These are phyloP conservation scores for Oldenlandia corymbosa DNA, from an alignment of 257 asterid species.

Conservation along the genomic window DNA sequence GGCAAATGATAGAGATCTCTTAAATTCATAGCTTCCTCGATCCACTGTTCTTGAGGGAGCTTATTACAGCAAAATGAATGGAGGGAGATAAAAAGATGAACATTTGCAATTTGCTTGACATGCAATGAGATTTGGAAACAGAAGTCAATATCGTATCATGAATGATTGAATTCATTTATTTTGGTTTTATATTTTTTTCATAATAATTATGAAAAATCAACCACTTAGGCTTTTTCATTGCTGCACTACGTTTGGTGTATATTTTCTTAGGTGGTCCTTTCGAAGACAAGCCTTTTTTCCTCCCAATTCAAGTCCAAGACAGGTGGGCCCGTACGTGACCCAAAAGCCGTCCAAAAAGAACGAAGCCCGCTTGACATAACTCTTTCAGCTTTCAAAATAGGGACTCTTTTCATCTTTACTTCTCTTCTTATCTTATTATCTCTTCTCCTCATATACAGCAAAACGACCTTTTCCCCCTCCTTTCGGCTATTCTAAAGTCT, in stretches of 20 bases:
- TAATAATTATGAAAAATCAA: too few species aligned
- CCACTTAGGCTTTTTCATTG: conserved; percentile 26
- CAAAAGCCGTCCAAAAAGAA: conserved; percentile 20
- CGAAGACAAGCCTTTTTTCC: neutral
- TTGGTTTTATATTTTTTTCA: neutral
- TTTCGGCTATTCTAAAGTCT: neutral
- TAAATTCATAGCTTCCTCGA: too few species aligned
- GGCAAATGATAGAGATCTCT: too few species aligned
- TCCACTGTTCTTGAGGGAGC: too few species aligned
- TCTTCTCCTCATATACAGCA: neutral
- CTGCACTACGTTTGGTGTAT: conserved; percentile 14
- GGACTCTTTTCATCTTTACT: neutral
- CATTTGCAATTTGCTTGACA: neutral
- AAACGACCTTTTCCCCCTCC: neutral
- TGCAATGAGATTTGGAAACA: neutral
- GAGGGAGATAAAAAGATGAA: too few species aligned
- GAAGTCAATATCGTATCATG: neutral
- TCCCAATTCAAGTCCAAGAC: conserved; percentile 16
- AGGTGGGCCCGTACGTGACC: conserved; percentile 20
- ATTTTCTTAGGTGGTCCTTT: conserved; percentile 15
- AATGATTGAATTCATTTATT: neutral
- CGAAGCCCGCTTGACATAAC: conserved; percentile 17
- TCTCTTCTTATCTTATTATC: neutral
- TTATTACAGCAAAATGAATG: too few species aligned
- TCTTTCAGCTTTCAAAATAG: conserved; percentile 10